Percentiles rank a stretch among this genome's conserved stretches.
Conservation (phyloP, 1,139 yeast genomes). For the Eremothecium gossypii region DNA sequence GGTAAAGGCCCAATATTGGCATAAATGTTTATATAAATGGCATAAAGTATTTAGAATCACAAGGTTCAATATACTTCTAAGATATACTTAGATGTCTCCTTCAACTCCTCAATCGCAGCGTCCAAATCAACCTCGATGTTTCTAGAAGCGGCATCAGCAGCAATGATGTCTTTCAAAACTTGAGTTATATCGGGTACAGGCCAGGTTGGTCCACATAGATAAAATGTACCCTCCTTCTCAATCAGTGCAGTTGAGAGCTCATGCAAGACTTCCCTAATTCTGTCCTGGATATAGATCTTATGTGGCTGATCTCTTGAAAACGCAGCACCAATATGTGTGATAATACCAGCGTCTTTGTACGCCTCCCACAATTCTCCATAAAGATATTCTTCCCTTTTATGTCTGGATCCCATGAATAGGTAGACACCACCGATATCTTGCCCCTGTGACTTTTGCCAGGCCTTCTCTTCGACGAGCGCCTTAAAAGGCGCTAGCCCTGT, state of each 20-base stretch:
- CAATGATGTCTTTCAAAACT: slow-evolving; percentile 74
- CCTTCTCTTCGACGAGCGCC: slow-evolving; percentile 92
- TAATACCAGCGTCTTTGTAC: slow-evolving; percentile 79
- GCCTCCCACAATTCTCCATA: slow-evolving; percentile 99
- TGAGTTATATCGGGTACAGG: slow-evolving; percentile 96
- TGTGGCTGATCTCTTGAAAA: slow-evolving; percentile 96
- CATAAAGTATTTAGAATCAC: neutral
- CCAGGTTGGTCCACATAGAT: slow-evolving; percentile 99
- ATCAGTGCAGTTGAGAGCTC: slow-evolving; percentile 75
- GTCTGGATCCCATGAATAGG: slow-evolving; percentile 90
- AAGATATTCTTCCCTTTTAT: slow-evolving; percentile 87
- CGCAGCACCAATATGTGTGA: slow-evolving; percentile 96
- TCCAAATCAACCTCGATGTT: slow-evolving; percentile 67
- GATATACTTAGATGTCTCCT: slow-evolving; percentile 86
- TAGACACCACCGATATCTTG: slow-evolving; percentile 81
- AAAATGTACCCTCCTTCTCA: slow-evolving; percentile 75
- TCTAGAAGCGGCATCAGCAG: slow-evolving; percentile 56
- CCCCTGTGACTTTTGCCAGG: slow-evolving; percentile 89
- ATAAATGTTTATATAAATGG: slow-evolving; percentile 1
- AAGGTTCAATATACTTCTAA: slow-evolving; percentile 68
- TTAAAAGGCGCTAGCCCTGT: slow-evolving; percentile 98
- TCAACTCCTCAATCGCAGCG: slow-evolving; percentile 82
- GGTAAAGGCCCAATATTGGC: neutral
- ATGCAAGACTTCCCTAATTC: slow-evolving; percentile 67
- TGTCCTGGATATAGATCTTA: slow-evolving; percentile 92